These are phyloP conservation scores for Sphagnum magellanicum DNA, from an alignment of 228 moss, liverwort and hornwort genomes.

Conservation along the genomic window DNA sequence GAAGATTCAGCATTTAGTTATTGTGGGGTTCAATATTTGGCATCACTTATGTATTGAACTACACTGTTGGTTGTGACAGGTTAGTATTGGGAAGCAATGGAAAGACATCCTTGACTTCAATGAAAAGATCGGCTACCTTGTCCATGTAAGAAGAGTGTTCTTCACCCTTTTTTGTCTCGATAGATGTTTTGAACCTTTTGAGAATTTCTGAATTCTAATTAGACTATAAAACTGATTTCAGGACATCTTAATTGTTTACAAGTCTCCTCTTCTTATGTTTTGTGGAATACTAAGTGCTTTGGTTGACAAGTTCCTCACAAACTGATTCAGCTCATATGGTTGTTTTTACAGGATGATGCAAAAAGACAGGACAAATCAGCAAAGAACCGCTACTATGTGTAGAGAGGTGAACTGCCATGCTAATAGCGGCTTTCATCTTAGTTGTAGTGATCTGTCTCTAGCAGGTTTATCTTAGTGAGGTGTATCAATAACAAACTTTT, in stretches of 20 bases:
- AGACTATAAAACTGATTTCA: neutral
- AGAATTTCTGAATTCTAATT: too few relatives aligned
- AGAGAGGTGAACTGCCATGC: neutral
- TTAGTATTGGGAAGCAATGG: slow-evolving; percentile 59
- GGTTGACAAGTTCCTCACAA: neutral
- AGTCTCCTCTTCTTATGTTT: neutral
- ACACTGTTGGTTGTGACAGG: slow-evolving; percentile 10
- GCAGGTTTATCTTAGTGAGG: too few relatives aligned
- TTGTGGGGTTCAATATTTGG: too few relatives aligned
- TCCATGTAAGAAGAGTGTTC: slow-evolving; percentile 19
- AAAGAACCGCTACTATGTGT: slow-evolving; percentile 50
- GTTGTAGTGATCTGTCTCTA: too few relatives aligned
- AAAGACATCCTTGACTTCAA: slow-evolving; percentile 55
- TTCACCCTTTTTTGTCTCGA: neutral
- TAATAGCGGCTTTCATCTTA: too few relatives aligned
- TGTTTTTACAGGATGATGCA: slow-evolving; percentile 31
- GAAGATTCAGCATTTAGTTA: too few relatives aligned
- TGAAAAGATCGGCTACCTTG: slow-evolving; percentile 45
- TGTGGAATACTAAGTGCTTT: neutral
- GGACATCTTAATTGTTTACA: neutral
- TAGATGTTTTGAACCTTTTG: neutral
- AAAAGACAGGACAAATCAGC: slow-evolving; percentile 49
- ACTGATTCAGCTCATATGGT: neutral
- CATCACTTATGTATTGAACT: too few relatives aligned
- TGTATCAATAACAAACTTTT: too few relatives aligned